A percentile compares a stretch with the other conserved stretches of the same genome.
Conservation (phyloP, 306 rosid species). For the Arachis stenosperma region DNA sequence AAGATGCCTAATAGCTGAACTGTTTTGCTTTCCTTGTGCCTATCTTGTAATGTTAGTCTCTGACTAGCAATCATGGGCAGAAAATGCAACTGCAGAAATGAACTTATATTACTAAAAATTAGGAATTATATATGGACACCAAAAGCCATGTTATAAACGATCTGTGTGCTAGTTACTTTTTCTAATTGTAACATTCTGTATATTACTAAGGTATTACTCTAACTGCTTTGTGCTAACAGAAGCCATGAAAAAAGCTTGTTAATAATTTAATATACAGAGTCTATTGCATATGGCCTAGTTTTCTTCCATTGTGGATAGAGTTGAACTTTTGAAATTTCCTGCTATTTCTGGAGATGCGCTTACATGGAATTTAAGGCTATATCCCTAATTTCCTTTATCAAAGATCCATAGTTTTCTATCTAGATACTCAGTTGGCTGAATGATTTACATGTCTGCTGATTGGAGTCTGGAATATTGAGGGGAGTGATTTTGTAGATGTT, state of each 20-base stretch:
- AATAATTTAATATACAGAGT: background rate
- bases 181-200: background rate
- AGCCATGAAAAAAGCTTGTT: background rate
- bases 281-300: background rate
- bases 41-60: background rate
- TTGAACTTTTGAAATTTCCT: background rate
- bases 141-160: background rate
- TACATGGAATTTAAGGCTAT: background rate
- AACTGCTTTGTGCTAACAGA: constrained; percentile 4
- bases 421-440: background rate
- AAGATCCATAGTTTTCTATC: constrained; percentile 4
- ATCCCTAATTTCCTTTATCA: background rate
- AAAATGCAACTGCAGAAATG: constrained; percentile 13
- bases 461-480: background rate
- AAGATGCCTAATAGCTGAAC: background rate
- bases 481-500: background rate
- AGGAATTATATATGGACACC: background rate
- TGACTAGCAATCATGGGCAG: background rate
- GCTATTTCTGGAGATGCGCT: background rate
- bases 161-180: background rate
- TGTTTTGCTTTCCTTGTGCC: background rate
- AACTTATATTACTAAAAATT: background rate
- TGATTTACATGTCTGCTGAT: constrained; percentile 5
- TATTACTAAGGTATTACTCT: background rate
- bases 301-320: background rate